phyloP scores from a whole-genome alignment of 768 basidiomycete species.

The Boletus pseudo-olivaceus region DNA sequence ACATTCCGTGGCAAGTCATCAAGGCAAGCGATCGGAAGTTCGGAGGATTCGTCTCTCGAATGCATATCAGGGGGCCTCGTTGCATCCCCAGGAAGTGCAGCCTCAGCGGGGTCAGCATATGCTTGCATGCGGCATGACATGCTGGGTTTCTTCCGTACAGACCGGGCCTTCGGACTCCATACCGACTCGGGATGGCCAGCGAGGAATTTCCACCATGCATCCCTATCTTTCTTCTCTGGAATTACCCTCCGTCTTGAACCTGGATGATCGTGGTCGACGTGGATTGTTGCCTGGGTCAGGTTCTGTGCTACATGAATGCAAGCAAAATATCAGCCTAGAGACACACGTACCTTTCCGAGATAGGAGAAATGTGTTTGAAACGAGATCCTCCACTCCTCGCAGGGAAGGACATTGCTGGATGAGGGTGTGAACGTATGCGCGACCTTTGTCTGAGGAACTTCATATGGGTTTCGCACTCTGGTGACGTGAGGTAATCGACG shows the following conservation, averaged over 20 bases:
- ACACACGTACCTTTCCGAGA: constrained; percentile 49
- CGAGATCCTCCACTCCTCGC: constrained; percentile 59
- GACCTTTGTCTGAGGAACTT: constrained; percentile 33
- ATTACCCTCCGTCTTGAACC: constrained; percentile 36
- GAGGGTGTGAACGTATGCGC: constrained; percentile 13
- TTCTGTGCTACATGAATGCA: constrained; percentile 47
- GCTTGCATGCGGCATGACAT: constrained; percentile 32
- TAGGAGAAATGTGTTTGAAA: constrained; percentile 62
- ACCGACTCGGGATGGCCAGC: constrained; percentile 63
- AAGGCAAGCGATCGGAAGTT: not conserved
- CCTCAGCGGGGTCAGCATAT: constrained; percentile 31
- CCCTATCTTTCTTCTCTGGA: constrained; percentile 70
- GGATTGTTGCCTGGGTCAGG: constrained; percentile 55
- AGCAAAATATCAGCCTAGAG: not conserved
- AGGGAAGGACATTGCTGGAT: constrained; percentile 47
- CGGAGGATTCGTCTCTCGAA: constrained; percentile 1
- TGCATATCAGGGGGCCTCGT: not conserved
- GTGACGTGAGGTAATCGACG: constrained; percentile 60
- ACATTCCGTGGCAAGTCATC: not conserved
- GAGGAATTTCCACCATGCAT: constrained; percentile 78
- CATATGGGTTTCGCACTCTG: constrained; percentile 68
- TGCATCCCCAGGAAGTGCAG: not conserved
- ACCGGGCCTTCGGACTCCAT: constrained; percentile 48
- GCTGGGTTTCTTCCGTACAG: constrained; percentile 10
- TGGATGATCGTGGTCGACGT: constrained; percentile 12